Base-by-base conservation (phyloP, 192 early-diverging fungal species). In the Mortierella antarctica region DNA sequence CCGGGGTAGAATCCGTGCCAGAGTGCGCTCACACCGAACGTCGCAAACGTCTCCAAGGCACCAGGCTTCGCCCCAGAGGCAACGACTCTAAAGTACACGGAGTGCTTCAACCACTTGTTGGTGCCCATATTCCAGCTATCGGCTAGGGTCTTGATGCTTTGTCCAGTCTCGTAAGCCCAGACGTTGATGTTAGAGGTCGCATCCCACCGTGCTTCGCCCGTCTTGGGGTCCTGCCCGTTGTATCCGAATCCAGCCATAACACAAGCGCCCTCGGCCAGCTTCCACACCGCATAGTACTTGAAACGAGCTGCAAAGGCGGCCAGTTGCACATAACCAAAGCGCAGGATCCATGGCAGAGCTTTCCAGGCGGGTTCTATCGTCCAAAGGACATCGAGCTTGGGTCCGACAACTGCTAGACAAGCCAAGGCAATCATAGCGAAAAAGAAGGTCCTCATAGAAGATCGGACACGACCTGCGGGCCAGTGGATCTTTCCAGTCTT, bases 1-100 rank as follows among this genome's bases (percentile, higher is more conserved):
- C 93, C 95, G 11, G 94, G 92, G 70, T 93, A 92, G 83, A 97
- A 97, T 44, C 97, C 97, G 70, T 99, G 97, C 97, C 97, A 99
- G 64, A 97, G 88, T 14, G 97, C 95, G 42, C 93, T 95, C 6
- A 92, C 90, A 12, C 88, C 78, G 74, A 95, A 97, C 7, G 96
- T 97, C 31, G 88, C 70, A 40, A 96, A 62, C 0, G 91, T 91
- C n/a, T 94, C 91, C 7, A 83, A 20, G 2, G 84, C 81, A 44
- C 83, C 86, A 9, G 91, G 84, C 50, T 92, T 92, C 39, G 70
- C 65, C 13, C 86, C 91, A 1, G 76, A 73, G 13, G 71, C 49
- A 13, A 80, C 67, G 14, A 96, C 82, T 11, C 95, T 83, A 57
- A 92, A 62, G 67, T 98, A 97, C 39, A 97, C 92, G 77, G 91